These are phyloP conservation scores for Trichoderma virens DNA, from an alignment of 495 filamentous ascomycete species.

Conservation along the genomic window DNA sequence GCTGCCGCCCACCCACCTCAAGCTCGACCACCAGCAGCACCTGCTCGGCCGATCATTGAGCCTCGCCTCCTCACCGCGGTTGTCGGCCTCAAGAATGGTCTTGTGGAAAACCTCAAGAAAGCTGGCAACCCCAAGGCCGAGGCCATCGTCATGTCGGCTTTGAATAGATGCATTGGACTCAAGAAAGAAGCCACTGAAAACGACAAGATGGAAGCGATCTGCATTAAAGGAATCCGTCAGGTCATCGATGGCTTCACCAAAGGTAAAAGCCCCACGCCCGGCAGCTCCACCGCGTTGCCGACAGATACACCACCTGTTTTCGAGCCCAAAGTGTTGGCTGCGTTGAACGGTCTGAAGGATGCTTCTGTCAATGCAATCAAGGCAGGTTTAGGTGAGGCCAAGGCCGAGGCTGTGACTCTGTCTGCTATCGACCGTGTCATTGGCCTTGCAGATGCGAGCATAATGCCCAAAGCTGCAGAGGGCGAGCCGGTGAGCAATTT, in stretches of 20 bases:
- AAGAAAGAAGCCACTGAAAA: conserved; percentile 18
- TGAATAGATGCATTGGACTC: conserved; percentile 27
- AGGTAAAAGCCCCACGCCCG: background rate
- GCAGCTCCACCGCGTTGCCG: background rate
- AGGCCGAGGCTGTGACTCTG: conserved; percentile 26
- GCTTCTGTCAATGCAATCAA: conserved; percentile 21
- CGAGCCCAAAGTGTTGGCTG: conserved; percentile 5
- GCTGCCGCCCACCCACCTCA: conserved; percentile 11
- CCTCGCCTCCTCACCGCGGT: conserved; percentile 21
- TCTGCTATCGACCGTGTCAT: conserved; percentile 31
- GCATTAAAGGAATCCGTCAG: conserved; percentile 12
- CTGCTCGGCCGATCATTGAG: conserved; percentile 22
- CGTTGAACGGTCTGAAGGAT: conserved; percentile 19
- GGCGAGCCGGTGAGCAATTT: conserved; percentile 5
- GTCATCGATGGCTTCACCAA: conserved; percentile 1
- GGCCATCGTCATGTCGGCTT: conserved; percentile 26
- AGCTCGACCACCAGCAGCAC: background rate
- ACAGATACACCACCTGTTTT: conserved; percentile 4
- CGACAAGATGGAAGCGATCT: conserved; percentile 24
- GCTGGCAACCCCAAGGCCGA: conserved; percentile 16
- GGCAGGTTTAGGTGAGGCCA: conserved; percentile 18
- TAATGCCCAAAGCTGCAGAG: conserved; percentile 1
- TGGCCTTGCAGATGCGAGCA: conserved; percentile 25
- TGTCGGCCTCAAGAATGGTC: conserved; percentile 23
- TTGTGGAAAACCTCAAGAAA: conserved; percentile 20